phyloP scores from a whole-genome alignment of 768 basidiomycete genomes.

The Boletus rex-veris region DNA sequence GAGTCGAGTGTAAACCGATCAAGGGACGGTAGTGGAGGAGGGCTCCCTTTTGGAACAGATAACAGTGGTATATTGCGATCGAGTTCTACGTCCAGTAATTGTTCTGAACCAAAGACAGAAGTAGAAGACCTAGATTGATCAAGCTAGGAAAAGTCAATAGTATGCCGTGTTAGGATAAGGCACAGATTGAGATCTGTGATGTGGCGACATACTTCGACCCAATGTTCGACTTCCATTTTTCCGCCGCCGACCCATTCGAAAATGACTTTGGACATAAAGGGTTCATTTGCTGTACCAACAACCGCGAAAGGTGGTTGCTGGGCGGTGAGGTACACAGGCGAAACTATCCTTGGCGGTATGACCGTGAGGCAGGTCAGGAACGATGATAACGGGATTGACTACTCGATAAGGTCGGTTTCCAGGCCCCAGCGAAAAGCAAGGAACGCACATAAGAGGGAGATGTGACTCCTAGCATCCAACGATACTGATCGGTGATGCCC shows the following conservation, averaged over 20 bases:
- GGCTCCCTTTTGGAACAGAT: constrained; percentile 22
- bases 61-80: constrained; percentile 41
- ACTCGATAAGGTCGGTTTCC: background rate
- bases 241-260: constrained; percentile 41
- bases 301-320: constrained; percentile 40
- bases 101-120: constrained; percentile 45
- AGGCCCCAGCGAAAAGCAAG: background rate
- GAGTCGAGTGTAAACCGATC: constrained; percentile 17
- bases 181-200: background rate
- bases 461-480: constrained; percentile 44
- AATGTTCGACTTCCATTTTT: constrained; percentile 49
- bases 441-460: constrained; percentile 47
- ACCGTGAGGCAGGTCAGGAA: constrained; percentile 38
- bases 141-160: constrained; percentile 32
- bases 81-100: constrained; percentile 48
- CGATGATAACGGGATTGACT: constrained; percentile 30
- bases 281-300: constrained; percentile 39
- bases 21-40: constrained; percentile 26
- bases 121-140: constrained; percentile 37
- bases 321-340: constrained; percentile 30
- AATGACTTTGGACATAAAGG: constrained; percentile 42
- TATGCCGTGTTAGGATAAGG: background rate
- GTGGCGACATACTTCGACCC: constrained; percentile 43
- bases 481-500: constrained; percentile 36
- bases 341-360: constrained; percentile 35